Percentiles rank a stretch among this genome's conserved stretches.
Conservation (phyloP, 768 basidiomycete genomes). For the Kwoniella botswanensis region DNA sequence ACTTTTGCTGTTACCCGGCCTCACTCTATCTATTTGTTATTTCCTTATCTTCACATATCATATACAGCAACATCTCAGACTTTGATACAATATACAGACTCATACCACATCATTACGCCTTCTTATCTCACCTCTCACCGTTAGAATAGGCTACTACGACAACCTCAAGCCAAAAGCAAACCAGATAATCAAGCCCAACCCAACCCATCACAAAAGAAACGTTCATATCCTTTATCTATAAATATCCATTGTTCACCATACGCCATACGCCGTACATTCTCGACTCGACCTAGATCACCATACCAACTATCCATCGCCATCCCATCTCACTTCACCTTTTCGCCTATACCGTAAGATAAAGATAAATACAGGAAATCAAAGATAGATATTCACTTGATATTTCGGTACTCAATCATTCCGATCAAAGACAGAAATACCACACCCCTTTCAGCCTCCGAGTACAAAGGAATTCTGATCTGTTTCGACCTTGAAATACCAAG, state of each 20-base stretch:
- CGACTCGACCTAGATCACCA: neutral
- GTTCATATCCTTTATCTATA: conserved; percentile 4
- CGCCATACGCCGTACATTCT: neutral
- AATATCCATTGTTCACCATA: neutral
- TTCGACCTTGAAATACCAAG: neutral
- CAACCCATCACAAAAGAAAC: neutral
- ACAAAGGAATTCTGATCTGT: conserved; percentile 2
- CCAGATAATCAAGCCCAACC: too few relatives aligned
- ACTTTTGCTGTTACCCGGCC: neutral
- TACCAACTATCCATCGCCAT: neutral
- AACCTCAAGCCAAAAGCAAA: too few relatives aligned
- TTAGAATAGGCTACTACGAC: too few relatives aligned
- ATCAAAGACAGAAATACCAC: neutral
- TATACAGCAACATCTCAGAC: too few relatives aligned
- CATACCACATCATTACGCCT: too few relatives aligned
- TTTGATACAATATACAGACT: too few relatives aligned
- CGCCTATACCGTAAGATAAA: too few relatives aligned
- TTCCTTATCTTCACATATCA: neutral
- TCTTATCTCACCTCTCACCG: too few relatives aligned
- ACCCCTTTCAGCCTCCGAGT: conserved; percentile 8
- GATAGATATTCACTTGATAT: too few relatives aligned
- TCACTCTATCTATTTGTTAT: neutral
- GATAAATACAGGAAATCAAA: too few relatives aligned
- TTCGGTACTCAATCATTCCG: conserved; percentile 1
- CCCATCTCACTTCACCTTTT: neutral